Conservation (phyloP, 2,329 filamentous ascomycete species). For the Ophiostoma novo-ulmi region DNA sequence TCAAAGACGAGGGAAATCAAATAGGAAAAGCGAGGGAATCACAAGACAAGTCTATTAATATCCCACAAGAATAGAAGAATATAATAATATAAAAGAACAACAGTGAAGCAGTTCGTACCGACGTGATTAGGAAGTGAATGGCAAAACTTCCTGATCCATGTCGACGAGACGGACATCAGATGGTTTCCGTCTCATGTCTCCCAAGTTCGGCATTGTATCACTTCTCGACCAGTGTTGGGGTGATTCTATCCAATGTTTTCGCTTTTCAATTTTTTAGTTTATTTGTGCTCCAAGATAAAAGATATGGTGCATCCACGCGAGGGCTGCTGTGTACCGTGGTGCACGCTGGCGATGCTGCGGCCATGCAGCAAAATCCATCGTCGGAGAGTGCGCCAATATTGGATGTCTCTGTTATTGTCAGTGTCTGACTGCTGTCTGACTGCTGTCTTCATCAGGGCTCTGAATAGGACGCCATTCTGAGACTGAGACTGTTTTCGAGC, state of each 20-base stretch:
- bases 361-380: constrained; percentile 13
- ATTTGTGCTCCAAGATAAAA: background rate
- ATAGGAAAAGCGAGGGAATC: background rate
- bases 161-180: background rate
- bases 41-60: background rate
- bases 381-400: background rate
- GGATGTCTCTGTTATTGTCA: background rate
- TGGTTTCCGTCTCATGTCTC: background rate
- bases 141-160: background rate
- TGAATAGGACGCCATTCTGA: background rate
- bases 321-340: constrained; percentile 15
- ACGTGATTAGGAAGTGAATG: too few relatives aligned
- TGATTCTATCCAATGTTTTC: too few relatives aligned
- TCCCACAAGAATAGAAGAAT: too few relatives aligned
- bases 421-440: background rate
- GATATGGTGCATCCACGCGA: constrained; percentile 13
- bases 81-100: too few relatives aligned
- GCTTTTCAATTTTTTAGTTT: background rate
- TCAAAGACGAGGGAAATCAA: background rate
- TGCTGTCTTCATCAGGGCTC: background rate
- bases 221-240: background rate
- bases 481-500: background rate
- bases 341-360: constrained; percentile 19
- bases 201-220: background rate
- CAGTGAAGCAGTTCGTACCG: background rate